phyloP scores from a whole-genome alignment of 257 asterid species.

The Solanum sparsipilum region DNA sequence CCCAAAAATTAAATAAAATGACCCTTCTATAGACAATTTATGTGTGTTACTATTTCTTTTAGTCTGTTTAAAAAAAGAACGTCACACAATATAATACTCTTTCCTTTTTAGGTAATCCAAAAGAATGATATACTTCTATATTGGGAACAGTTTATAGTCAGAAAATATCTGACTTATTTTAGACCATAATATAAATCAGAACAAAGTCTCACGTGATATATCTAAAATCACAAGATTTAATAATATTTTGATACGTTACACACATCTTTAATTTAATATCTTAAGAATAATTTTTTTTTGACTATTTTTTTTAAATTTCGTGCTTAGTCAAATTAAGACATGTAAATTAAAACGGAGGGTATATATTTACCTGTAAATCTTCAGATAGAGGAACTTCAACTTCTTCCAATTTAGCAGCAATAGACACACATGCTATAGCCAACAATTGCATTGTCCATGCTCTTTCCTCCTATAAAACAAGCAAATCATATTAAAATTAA shows the following conservation, averaged over 20 bases:
- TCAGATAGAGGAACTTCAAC: slow-evolving; percentile 18
- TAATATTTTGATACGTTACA: not conserved
- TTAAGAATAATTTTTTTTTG: not conserved
- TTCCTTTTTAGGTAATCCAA: too few relatives aligned
- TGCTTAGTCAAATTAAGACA: not conserved
- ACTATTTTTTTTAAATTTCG: not conserved
- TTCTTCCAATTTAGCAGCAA: slow-evolving; percentile 44
- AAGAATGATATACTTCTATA: not conserved
- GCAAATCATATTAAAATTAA: not conserved
- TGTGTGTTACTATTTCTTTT: not conserved
- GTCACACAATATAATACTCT: not conserved
- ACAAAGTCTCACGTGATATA: not conserved
- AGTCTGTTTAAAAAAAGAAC: not conserved
- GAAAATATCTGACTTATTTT: not conserved
- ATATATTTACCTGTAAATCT: slow-evolving; percentile 22
- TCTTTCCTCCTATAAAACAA: slow-evolving; percentile 10
- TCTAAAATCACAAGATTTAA: not conserved
- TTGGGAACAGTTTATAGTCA: not conserved
- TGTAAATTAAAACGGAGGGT: not conserved
- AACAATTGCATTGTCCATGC: slow-evolving; percentile 26
- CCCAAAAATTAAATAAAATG: not conserved
- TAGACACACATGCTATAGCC: slow-evolving; percentile 31
- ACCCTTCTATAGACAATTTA: not conserved
- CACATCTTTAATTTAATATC: not conserved
- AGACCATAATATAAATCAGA: too few relatives aligned